A percentile compares a stretch with the other conserved stretches of the same genome.
phyloP scores from a whole-genome alignment of 371 early-diverging fungal species.

The Cokeromyces recurvatus region DNA sequence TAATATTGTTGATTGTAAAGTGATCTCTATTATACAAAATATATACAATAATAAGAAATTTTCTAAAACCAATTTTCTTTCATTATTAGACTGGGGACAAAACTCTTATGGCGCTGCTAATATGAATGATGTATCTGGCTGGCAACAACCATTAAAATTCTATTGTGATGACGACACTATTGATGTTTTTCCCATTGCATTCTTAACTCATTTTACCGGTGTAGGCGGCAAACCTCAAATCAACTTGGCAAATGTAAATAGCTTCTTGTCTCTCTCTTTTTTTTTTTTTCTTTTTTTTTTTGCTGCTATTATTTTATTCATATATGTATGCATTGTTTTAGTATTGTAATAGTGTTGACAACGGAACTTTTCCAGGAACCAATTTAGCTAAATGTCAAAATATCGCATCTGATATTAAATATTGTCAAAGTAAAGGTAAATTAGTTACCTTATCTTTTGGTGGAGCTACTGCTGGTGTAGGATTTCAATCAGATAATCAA shows the following conservation, averaged over 20 bases:
- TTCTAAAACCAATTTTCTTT: background rate
- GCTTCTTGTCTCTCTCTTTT: background rate
- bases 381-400: constrained; percentile 47
- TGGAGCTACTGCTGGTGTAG: constrained; percentile 52
- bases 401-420: constrained; percentile 46
- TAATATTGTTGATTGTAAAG: constrained; percentile 43
- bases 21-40: no score
- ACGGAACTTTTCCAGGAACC: constrained; percentile 47
- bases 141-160: constrained; percentile 48
- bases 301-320: no score
- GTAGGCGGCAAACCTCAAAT: constrained; percentile 40
- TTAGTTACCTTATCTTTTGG: constrained; percentile 54
- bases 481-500: constrained; percentile 38
- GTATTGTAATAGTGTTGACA: constrained; percentile 38
- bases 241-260: constrained; percentile 60
- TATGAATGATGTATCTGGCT: constrained; percentile 17
- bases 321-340: no score
- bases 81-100: constrained; percentile 43
- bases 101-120: constrained; percentile 48
- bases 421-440: constrained; percentile 54
- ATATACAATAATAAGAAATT: no score
- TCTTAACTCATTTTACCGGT: constrained; percentile 61
- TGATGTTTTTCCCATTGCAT: constrained; percentile 63
- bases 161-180: constrained; percentile 61
- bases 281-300: no score